Conservation (phyloP, 192 early-diverging fungal species). For the Backusella psychrophila region DNA sequence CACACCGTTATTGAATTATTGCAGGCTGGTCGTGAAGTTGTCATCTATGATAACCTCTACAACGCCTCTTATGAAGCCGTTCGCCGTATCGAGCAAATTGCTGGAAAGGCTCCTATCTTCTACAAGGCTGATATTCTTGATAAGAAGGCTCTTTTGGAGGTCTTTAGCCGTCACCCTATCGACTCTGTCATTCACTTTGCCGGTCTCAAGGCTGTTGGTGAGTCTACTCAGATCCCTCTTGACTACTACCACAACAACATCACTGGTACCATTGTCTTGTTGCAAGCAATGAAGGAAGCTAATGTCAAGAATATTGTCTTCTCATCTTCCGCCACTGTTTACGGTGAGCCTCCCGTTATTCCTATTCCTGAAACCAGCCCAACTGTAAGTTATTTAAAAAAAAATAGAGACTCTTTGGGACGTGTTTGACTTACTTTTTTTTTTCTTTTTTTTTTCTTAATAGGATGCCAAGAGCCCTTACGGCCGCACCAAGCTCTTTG, state of each 20-base stretch:
- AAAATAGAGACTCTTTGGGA: not conserved
- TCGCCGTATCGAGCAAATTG: slow-evolving; percentile 65
- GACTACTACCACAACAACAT: slow-evolving; percentile 94
- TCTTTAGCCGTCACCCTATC: slow-evolving; percentile 63
- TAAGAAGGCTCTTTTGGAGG: slow-evolving; percentile 56
- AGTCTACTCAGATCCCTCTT: slow-evolving; percentile 76
- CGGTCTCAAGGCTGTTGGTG: slow-evolving; percentile 86
- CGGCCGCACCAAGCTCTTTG: slow-evolving; percentile 88
- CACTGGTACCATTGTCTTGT: slow-evolving; percentile 77
- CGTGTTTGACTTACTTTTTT: not conserved
- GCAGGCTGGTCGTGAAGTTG: slow-evolving; percentile 66
- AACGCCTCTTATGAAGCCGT: slow-evolving; percentile 76
- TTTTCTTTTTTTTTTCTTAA: not conserved
- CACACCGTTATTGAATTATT: slow-evolving; percentile 85
- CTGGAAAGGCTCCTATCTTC: slow-evolving; percentile 55
- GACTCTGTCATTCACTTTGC: slow-evolving; percentile 79
- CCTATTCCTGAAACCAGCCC: slow-evolving; percentile 62
- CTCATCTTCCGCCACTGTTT: slow-evolving; percentile 92
- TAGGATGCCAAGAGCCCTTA: slow-evolving; percentile 83
- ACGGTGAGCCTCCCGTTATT: slow-evolving; percentile 61
- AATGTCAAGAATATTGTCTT: slow-evolving; percentile 88
- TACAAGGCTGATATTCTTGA: slow-evolving; percentile 83
- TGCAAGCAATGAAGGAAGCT: slow-evolving; percentile 79
- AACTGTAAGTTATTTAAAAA: slow-evolving; percentile 32
- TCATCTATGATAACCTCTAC: slow-evolving; percentile 87